These are phyloP conservation scores for Amylostereum chailletii DNA, from an alignment of 1,284 basidiomycete species.

Conservation along the genomic window DNA sequence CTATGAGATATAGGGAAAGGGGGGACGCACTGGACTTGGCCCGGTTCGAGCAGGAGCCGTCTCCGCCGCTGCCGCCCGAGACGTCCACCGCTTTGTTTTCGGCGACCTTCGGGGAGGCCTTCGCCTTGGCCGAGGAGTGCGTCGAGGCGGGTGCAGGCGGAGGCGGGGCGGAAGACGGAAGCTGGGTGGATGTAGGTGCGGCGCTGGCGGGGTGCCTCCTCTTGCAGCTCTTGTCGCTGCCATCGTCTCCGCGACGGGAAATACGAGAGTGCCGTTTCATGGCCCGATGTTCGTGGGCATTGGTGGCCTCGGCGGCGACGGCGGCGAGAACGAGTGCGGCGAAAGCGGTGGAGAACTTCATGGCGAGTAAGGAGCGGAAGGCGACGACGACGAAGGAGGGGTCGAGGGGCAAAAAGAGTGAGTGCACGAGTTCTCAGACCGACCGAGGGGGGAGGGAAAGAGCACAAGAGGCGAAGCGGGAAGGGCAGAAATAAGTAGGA, in stretches of 20 bases:
- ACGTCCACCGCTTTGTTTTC: too few species aligned
- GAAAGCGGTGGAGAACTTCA: slow-evolving; percentile 28
- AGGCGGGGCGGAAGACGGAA: not conserved
- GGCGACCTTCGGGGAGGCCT: slow-evolving; percentile 22
- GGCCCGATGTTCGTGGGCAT: slow-evolving; percentile 17
- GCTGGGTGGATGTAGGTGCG: not conserved
- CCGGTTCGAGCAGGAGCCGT: too few species aligned
- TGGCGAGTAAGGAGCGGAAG: slow-evolving; percentile 10
- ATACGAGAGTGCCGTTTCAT: slow-evolving; percentile 25
- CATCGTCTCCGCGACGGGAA: slow-evolving; percentile 19
- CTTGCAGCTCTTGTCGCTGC: not conserved
- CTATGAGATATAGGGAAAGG: too few species aligned
- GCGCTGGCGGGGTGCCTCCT: not conserved
- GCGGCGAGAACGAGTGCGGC: slow-evolving; percentile 28
- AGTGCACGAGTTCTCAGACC: too few species aligned
- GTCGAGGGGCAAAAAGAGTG: too few species aligned
- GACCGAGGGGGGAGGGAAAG: too few species aligned
- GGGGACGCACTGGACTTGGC: too few species aligned
- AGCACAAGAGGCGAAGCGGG: too few species aligned
- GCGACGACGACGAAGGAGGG: too few species aligned
- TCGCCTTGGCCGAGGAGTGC: too few species aligned
- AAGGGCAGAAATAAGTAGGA: too few species aligned
- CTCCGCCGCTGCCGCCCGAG: too few species aligned
- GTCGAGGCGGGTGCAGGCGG: not conserved
- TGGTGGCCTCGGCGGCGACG: slow-evolving; percentile 29